Conservation (phyloP, 257 asterid genomes). For the Ballota nigra region DNA sequence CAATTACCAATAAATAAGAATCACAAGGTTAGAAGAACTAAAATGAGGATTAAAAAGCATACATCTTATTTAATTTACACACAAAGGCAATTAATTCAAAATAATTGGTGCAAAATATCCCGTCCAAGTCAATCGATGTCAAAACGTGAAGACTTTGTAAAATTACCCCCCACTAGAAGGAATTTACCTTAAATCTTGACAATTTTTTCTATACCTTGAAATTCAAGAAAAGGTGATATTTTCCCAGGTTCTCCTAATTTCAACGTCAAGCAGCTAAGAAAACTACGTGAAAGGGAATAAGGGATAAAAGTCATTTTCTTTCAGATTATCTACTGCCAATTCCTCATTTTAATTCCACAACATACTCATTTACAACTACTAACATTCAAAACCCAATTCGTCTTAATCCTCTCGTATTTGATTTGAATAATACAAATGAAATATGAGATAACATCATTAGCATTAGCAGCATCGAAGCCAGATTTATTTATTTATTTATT, state of each 20-base stretch:
- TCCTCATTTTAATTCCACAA: conserved; percentile 23
- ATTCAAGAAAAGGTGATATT: conserved; percentile 38
- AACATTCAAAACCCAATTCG: background rate
- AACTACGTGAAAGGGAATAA: conserved; percentile 39
- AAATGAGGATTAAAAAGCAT: background rate
- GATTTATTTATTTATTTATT: too few species aligned
- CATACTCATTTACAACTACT: conserved; percentile 28
- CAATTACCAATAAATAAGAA: background rate
- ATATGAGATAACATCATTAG: background rate
- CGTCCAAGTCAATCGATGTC: conserved; percentile 15
- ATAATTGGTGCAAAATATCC: background rate
- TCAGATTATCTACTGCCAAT: background rate
- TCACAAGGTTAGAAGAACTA: background rate
- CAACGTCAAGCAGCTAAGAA: conserved; percentile 42
- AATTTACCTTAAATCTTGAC: background rate
- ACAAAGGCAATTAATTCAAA: background rate
- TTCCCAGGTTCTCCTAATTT: conserved; percentile 27
- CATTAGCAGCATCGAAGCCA: too few species aligned
- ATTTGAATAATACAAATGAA: background rate
- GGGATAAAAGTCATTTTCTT: conserved; percentile 32
- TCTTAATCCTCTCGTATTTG: background rate
- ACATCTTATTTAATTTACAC: background rate
- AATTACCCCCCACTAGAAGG: conserved; percentile 11
- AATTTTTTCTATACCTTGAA: conserved; percentile 35
- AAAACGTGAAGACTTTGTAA: background rate